phyloP scores from a whole-genome alignment of 192 early-diverging fungal species.

The Cladochytrium replicatum region DNA sequence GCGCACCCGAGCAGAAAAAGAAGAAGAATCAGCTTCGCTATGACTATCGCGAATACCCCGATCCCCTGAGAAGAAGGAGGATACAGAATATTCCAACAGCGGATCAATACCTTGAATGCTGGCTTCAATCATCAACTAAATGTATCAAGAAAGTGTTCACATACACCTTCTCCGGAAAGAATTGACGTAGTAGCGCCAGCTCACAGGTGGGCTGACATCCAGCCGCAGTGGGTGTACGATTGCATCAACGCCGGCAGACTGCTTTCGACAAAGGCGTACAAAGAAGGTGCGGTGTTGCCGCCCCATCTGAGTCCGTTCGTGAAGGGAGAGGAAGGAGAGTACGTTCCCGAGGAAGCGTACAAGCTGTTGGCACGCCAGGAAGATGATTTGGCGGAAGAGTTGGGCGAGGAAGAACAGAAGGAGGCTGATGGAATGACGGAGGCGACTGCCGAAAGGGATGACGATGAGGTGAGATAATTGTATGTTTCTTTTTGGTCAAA shows the following conservation, averaged over 20 bases:
- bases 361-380: constrained; percentile 9
- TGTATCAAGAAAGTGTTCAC: no score
- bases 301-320: constrained; percentile 94
- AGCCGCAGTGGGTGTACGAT: constrained; percentile 99
- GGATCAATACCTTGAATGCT: no score
- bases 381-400: constrained; percentile 32
- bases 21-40: no score
- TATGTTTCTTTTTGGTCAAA: constrained; percentile 13
- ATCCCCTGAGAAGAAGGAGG: no score
- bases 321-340: constrained; percentile 72
- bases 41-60: no score
- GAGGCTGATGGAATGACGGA: constrained; percentile 49
- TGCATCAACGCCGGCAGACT: constrained; percentile 77
- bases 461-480: constrained; percentile 15
- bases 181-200: background rate
- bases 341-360: constrained; percentile 61
- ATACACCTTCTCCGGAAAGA: no score
- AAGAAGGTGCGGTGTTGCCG: constrained; percentile 71
- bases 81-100: no score
- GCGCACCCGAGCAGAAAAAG: background rate
- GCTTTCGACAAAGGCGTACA: constrained; percentile 52
- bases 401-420: no score
- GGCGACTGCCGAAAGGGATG: constrained; percentile 50
- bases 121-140: no score
- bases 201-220: constrained; percentile 62